Conservation (phyloP, 352 stramenopile species). For the Phytophthora constricta region DNA sequence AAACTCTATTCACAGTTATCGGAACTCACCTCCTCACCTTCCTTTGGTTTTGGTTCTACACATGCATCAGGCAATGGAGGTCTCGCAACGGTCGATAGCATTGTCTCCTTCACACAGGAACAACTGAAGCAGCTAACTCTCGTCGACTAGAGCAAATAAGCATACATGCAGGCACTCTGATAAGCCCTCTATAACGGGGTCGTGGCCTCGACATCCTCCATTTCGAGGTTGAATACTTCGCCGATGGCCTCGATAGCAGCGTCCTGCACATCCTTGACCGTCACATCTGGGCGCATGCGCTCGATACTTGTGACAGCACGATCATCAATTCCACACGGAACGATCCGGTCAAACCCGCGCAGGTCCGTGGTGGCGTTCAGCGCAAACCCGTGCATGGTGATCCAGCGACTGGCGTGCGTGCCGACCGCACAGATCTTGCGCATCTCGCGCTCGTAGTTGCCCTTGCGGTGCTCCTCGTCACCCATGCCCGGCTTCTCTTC, state of each 20-base stretch:
- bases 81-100: constrained; percentile 69
- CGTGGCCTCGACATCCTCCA: constrained; percentile 49
- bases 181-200: constrained; percentile 49
- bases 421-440: constrained; percentile 97
- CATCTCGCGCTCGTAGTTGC: constrained; percentile 64
- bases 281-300: constrained; percentile 52
- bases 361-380: constrained; percentile 97
- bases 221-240: constrained; percentile 76
- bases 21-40: constrained; percentile 7
- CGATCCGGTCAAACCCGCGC: constrained; percentile 94
- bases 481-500: constrained; percentile 41
- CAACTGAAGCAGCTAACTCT: constrained; percentile 31
- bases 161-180: constrained; percentile 26
- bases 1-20: constrained; percentile 31
- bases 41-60: constrained; percentile 12
- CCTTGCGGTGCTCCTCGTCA: constrained; percentile 21
- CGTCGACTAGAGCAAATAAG: constrained; percentile 24
- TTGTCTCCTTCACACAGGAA: constrained; percentile 44
- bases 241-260: constrained; percentile 68
- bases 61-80: constrained; percentile 66
- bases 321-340: constrained; percentile 97
- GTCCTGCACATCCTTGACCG: constrained; percentile 66
- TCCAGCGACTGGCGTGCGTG: constrained; percentile 95
- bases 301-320: constrained; percentile 87
- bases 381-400: constrained; percentile 98